Evolutionary conservation across 2,329 filamentous ascomycete genomes (phyloP).

Genomic region (Chaetomium globosum): DNA sequence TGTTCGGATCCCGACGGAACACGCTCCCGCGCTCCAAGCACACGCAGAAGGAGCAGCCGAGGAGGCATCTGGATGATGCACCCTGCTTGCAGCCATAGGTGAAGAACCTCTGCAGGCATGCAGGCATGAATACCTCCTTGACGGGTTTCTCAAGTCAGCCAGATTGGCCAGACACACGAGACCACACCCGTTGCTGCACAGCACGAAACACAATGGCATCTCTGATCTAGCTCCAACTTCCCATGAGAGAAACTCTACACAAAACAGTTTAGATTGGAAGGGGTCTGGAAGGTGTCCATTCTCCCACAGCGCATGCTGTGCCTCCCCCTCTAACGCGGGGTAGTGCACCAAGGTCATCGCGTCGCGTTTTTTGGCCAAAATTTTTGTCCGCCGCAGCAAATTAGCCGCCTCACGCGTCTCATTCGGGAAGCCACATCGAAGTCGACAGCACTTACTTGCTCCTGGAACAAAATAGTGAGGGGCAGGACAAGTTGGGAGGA

Average conservation of each 20-base stretch:
- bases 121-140: not conserved
- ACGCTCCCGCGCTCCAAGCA: conserved; percentile 66
- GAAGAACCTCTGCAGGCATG: not conserved
- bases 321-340: conserved; percentile 19
- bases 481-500: not conserved
- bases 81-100: not conserved
- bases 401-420: conserved; percentile 17
- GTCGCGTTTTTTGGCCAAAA: conserved; percentile 38
- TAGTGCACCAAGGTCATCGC: conserved; percentile 22
- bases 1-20: conserved; percentile 81
- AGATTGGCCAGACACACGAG: not conserved
- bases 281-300: not conserved
- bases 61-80: conserved; percentile 37
- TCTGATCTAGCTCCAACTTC: not conserved
- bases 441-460: conserved; percentile 19
- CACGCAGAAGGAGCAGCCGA: conserved; percentile 58
- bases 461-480: not conserved
- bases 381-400: conserved; percentile 16
- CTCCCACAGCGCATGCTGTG: conserved; percentile 1
- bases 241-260: not conserved
- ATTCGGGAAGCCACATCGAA: conserved; percentile 1
- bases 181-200: not conserved
- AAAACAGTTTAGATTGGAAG: not conserved
- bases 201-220: not conserved
- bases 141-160: not conserved